Base-by-base conservation (phyloP, 139 green algal species). In the Deuterostichococcus epilithicus region DNA sequence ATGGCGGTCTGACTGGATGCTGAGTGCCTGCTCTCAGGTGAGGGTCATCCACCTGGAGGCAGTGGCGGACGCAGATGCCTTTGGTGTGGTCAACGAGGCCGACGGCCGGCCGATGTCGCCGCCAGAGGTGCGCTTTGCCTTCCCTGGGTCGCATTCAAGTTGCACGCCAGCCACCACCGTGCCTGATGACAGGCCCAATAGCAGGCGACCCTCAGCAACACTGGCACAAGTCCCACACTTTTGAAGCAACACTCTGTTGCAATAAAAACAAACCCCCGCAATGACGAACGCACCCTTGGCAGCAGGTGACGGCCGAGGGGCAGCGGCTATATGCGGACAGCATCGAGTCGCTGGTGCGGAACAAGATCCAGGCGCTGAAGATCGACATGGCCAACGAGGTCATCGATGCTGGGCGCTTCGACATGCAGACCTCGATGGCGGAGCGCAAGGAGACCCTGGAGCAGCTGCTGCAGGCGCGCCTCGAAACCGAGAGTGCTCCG, bases 311-410 rank as follows among this genome's bases (percentile, higher is more conserved):
- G 52, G 18, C 52, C 3, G 52, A 63, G 34, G 20, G 38, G 66
- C 45, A 78, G 58, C 39, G 13, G 38, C 69, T 81, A 72, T 98
- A 96, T 81, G 80, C 86, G 3, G 96, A 98, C 82, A 91, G 78
- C 65, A 93, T 99, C 34, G 96, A 99, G 90, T 91, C 83, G 2
- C 82, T 99, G 37, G 90, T 98, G 78, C 88, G 96, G 70, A 97
- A 98, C 86, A 86, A 94, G 39, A 98, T 99, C 79, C 96, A 99
- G 90, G 92, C 94, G 84, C 83, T 91, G 67, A 98, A 99, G 87
- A 98, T 97, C 71, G 96, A 98, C 75, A 98, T 99, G 96, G 96
- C 96, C 32, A 94, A 95, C 80, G 96, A 99, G 82, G 86, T 98
- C 74, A 97, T 98, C 70, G 92, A 97, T 75, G 93, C 94, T 4